Base-by-base conservation (phyloP, 495 filamentous ascomycete genomes). In the Penicillium malachiteum region DNA sequence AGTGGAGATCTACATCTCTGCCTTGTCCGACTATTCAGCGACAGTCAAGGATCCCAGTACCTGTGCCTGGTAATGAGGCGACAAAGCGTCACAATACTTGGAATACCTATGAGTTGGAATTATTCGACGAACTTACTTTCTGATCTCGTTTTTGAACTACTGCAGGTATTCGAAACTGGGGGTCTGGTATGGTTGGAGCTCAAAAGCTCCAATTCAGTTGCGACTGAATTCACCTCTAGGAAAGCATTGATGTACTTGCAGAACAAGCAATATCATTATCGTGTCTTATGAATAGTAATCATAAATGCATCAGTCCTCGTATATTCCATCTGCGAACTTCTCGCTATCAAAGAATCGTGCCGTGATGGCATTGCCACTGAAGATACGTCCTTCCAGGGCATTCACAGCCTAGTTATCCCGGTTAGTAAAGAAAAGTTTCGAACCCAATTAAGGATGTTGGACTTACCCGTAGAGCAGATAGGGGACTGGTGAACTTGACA, bases 401-500 rank as follows among this genome's bases (percentile, higher is more conserved):
- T 96, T 93, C 37, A 96, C 91, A 42, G 92, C 92, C 88, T 93
- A 26, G 0, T 32, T 3, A 18, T 47, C 9, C 10, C 6, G 5
- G 34, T 44, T 49, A 12, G 9, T 31, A 31, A 46, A 56, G 11
- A 58, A 16, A 26, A 58, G 2, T 2, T 26, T 26, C 21, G 21
- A 26, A 26, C 21, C 21, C 21, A 26, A 26, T 4, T 37, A 31
- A 42, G 14, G 58, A 12, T 31, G 33, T 33, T 0, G 42, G 17
- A 79, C 85, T 71, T 76, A 93, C 90, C 74, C 89, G 80, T 53
- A 96, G 64, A 40, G 91, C 94, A 40, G 86, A 90, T 46, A 96
- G 70, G 62, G 82, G 81, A 56, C 84, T 87, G 0, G 86, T 90
- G 65, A 97, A 98, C 71, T 93, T 88, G 60, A 98, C 88, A 73